Conservation (phyloP, 208 protist genomes). For the Balamuthia mandrillaris region DNA sequence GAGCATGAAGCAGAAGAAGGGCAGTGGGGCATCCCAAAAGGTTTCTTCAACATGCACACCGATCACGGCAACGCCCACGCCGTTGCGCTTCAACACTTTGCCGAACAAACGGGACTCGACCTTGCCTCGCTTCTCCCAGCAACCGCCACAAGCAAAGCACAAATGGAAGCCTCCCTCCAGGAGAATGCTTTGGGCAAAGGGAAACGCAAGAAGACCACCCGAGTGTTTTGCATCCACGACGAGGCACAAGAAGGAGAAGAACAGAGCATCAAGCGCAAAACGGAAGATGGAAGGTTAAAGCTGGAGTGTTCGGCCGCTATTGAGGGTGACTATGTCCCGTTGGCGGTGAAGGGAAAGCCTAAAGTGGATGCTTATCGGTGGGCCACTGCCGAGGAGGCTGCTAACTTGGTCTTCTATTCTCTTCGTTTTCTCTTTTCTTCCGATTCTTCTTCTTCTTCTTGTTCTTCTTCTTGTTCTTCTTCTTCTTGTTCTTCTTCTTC, state of each 20-base stretch:
- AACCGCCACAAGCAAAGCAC: not conserved
- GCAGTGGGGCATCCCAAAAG: not conserved
- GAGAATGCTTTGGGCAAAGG: not conserved
- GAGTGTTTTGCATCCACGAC: not conserved
- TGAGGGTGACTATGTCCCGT: not conserved
- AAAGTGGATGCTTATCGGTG: not conserved
- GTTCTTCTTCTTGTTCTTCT: no score
- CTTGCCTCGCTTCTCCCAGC: not conserved
- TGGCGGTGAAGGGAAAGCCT: not conserved
- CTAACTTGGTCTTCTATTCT: not conserved
- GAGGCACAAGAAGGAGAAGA: not conserved
- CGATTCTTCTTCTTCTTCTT: no score
- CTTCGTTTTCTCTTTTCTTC: not conserved
- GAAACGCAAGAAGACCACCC: not conserved
- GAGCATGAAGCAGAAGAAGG: no score
- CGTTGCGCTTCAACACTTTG: not conserved
- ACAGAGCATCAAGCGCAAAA: no score
- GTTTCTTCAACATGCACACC: not conserved
- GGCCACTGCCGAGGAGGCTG: not conserved
- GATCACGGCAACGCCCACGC: not conserved
- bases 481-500: no score
- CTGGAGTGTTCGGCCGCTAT: not conserved
- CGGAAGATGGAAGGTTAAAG: not conserved
- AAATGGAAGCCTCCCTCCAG: no score
- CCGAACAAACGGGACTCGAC: not conserved